Conservation (phyloP, 208 protist species). For the Porcisia hertigi region DNA sequence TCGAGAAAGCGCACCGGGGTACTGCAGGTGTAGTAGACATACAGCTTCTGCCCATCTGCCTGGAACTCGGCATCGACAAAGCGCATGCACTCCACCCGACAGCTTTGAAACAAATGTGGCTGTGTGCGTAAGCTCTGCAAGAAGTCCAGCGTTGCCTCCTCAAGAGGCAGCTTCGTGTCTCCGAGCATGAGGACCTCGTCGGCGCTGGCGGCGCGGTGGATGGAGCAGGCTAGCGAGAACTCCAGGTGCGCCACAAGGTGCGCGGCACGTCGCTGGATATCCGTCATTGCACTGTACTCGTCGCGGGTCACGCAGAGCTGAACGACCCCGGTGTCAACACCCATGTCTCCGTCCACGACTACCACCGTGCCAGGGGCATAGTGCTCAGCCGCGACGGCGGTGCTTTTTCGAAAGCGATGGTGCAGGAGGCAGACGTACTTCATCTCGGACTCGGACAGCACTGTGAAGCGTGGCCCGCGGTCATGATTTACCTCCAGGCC, state of each 20-base stretch:
- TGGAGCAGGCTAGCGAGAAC: slow-evolving; percentile 22
- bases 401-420: slow-evolving; percentile 52
- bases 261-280: slow-evolving; percentile 13
- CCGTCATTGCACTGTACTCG: slow-evolving; percentile 37
- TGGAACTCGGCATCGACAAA: slow-evolving; percentile 82
- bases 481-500: slow-evolving; percentile 2
- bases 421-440: slow-evolving; percentile 56
- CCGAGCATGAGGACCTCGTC: slow-evolving; percentile 22
- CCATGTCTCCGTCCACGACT: slow-evolving; percentile 78
- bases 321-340: slow-evolving; percentile 67
- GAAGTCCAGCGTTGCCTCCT: slow-evolving; percentile 40
- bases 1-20: slow-evolving; percentile 61
- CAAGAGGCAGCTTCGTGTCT: slow-evolving; percentile 27
- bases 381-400: slow-evolving; percentile 24
- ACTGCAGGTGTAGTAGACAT: slow-evolving; percentile 64
- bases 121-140: slow-evolving; percentile 26
- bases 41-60: slow-evolving; percentile 77
- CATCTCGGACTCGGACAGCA: slow-evolving; percentile 19
- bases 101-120: slow-evolving; percentile 41
- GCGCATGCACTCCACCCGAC: slow-evolving; percentile 61
- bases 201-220: slow-evolving; percentile 32
- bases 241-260: slow-evolving; percentile 32
- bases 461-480: slow-evolving; percentile 5
- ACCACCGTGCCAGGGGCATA: slow-evolving; percentile 49
- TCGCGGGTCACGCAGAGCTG: slow-evolving; percentile 29